Base-by-base conservation (phyloP, 768 basidiomycete species). In the Termitomyces eurrhizus region DNA sequence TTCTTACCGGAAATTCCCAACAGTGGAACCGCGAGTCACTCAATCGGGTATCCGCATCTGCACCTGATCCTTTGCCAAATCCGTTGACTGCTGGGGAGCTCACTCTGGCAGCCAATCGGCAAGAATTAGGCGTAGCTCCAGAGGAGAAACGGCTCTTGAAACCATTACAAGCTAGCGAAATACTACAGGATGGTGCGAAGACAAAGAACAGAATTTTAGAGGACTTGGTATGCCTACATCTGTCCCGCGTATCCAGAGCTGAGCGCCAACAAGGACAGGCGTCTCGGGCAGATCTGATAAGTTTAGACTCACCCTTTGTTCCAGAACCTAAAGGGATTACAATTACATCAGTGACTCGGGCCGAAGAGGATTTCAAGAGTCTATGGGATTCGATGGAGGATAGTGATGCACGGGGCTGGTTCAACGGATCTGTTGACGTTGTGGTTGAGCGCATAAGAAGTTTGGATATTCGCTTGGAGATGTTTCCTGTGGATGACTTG, bases 271-370 rank as follows among this genome's bases (percentile, higher is more conserved):
- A 37, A 35, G 5, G 24, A 21, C 12, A 75, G 78, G 67, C 57
- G 18, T 63, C 72, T 50, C 75, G 75, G 56, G 62, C 71, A 59
- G 88, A 92, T 73, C 81, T 93, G 51, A 92, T 93, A 62, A 77
- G 84, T 9, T 80, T 93, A 42, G 90, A 93, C 69, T 84, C 87
- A 1, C 88, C 90, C 3, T 87, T 87, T 73, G 74, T 83, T 46
- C 69, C 77, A 8, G 86, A 87, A 61, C 76, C 77, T 26, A 42
- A 65, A 26, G 70, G 68, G 5, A 33, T 21, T 7, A 21, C 8
- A 5, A 16, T 18, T 1, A 44, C 53, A 42, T 29, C 61, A 52
- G 46, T 57, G 16, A 59, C 46, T 44, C 64, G 60, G 16, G 51
- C 44, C 5, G 66, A 65, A 37, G 63, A 66, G n/a, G 78, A 82